phyloP scores from a whole-genome alignment of 176 grass and related monocot genomes.

The Carex littledalei region DNA sequence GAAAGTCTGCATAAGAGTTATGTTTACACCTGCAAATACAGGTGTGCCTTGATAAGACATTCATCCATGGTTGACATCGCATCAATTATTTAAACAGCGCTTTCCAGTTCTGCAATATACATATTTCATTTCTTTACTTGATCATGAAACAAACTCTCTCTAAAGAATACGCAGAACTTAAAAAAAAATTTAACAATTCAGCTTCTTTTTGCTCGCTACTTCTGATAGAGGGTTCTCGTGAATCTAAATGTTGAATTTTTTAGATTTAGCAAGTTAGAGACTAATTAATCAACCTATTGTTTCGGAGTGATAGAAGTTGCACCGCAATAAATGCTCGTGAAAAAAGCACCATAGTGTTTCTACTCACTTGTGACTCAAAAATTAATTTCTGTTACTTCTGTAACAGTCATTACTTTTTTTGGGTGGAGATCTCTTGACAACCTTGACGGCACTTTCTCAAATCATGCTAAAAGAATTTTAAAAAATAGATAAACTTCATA shows the following conservation, averaged over 20 bases:
- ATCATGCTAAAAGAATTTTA: too few relatives aligned
- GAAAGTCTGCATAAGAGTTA: not conserved
- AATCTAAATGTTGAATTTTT: not conserved
- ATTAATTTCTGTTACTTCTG: not conserved
- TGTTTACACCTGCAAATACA: not conserved
- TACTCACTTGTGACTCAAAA: not conserved
- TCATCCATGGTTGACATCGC: not conserved
- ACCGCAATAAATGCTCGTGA: not conserved
- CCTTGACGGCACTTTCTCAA: too few relatives aligned
- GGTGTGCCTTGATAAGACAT: not conserved
- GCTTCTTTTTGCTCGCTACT: not conserved
- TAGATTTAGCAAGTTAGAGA: not conserved
- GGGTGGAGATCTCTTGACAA: too few relatives aligned
- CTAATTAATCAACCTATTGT: not conserved
- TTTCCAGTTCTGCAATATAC: not conserved
- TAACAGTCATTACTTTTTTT: not conserved
- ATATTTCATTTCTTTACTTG: not conserved
- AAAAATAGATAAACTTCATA: too few relatives aligned
- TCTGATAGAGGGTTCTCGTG: not conserved
- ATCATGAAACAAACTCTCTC: not conserved
- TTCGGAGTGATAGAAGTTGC: not conserved
- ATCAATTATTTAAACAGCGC: not conserved
- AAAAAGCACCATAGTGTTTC: not conserved
- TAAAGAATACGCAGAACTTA: not conserved
- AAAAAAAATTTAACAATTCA: not conserved